These are phyloP conservation scores for Amanita molliuscula DNA, from an alignment of 768 basidiomycete genomes.

Conservation along the genomic window DNA sequence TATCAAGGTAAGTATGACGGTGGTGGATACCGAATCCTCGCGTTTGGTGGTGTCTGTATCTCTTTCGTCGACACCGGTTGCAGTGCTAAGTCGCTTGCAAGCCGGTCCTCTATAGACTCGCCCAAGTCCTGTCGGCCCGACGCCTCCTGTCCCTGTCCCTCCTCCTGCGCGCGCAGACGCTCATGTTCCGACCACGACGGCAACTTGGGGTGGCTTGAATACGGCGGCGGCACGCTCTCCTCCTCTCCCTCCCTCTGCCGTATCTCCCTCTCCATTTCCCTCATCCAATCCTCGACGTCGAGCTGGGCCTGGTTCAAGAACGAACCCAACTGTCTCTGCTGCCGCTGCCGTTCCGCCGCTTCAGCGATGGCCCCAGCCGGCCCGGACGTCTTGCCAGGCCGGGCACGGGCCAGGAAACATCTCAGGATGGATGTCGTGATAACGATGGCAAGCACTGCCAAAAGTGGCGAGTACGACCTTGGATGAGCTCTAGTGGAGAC, in stretches of 20 bases:
- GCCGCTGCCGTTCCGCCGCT: neutral
- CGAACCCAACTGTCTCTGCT: neutral
- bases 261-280: neutral
- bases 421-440: too few species aligned
- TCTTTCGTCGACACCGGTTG: neutral
- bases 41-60: neutral
- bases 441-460: neutral
- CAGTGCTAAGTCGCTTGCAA: neutral
- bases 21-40: conserved; percentile 1
- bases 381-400: neutral
- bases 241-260: neutral
- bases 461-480: neutral
- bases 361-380: neutral
- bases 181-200: neutral
- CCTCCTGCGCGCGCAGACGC: neutral
- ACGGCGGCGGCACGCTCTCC: neutral
- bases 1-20: conserved; percentile 3
- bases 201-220: neutral
- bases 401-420: neutral
- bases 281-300: neutral
- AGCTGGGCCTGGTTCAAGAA: neutral
- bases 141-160: neutral
- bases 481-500: neutral
- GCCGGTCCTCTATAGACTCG: neutral
- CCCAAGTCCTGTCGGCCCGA: too few species aligned